Conservation (phyloP, 164 flowering plant species). For the Stephania yunnanensis region DNA sequence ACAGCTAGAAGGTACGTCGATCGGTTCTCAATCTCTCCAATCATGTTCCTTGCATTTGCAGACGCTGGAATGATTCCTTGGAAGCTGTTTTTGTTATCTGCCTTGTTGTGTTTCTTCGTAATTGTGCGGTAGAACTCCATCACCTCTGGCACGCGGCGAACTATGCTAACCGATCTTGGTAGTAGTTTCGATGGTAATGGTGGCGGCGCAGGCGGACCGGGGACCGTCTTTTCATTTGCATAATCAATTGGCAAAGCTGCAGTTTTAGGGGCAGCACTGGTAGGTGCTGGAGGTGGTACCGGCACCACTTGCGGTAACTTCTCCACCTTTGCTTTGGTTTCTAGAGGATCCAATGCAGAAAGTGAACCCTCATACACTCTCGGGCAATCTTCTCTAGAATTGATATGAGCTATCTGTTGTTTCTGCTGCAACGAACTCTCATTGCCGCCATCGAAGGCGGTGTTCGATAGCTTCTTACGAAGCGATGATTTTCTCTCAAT, state of each 20-base stretch:
- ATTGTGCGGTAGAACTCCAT: conserved; percentile 59
- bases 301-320: conserved; percentile 18
- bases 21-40: conserved; percentile 81
- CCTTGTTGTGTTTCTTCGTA: conserved; percentile 38
- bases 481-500: conserved; percentile 43
- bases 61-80: conserved; percentile 17
- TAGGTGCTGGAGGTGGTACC: conserved; percentile 39
- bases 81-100: conserved; percentile 28
- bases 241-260: conserved; percentile 11
- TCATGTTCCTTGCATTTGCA: conserved; percentile 52
- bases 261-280: conserved; percentile 7
- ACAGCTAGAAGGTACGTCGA: conserved; percentile 64
- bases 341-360: conserved; percentile 17
- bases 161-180: conserved; percentile 25
- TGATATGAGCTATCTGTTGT: conserved; percentile 14
- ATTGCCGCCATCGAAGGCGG: conserved; percentile 17
- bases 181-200: conserved; percentile 40
- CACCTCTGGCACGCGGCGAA: conserved; percentile 70
- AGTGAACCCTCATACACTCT: conserved; percentile 4
- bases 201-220: conserved; percentile 36
- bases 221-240: conserved; percentile 17
- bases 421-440: conserved; percentile 26
- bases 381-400: conserved; percentile 16
- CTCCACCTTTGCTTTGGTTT: conserved; percentile 17
- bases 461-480: conserved; percentile 42